Base-by-base conservation (phyloP, 768 basidiomycete species). In the Amanita phalloides region DNA sequence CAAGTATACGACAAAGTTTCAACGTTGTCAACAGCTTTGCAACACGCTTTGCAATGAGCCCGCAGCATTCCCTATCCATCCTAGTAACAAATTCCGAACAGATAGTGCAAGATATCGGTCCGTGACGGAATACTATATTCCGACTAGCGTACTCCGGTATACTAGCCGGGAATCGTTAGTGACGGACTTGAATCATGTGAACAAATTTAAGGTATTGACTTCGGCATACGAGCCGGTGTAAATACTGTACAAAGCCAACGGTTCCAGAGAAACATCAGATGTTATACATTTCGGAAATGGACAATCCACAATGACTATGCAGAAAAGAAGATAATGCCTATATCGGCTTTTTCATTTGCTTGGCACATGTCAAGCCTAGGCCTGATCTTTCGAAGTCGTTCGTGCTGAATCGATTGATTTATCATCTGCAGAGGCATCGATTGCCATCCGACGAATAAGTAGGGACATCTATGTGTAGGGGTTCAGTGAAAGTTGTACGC, bases 391-490 rank as follows among this genome's bases (percentile, higher is more conserved):
- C 20, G 36, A n/a, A 17, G 53, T 14, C 14, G 25, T n/a, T 21
- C 17, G 39, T 14, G 17, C 35, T 48, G 17, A n/a, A 13, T 32
- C 25, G 11, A 30, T 17, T 9, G 20, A 52, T 10, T 28, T 37
- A 37, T n/a, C 20, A 37, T 28, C 30, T 51, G 33, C 14, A 8
- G 50, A 10, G 11, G 32, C 30, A 43, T 57, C 47, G 25, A 48
- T 53, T 39, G 71, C 59, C 48, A 72, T 57, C 50, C 63, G 71
- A 55, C 63, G 69, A 51, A 77, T 53, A 3, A 69, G 49, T 7
- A 74, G 59, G 8, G 74, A 74, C 49, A 75, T 56, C 75, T 77
- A 48, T 45, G 11, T 36, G 50, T 59, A 41, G 55, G 46, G 36
- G 41, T 43, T 43, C 42, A 45, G 25, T 38, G 36, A 35, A 48